phyloP scores from a whole-genome alignment of 495 filamentous ascomycete species.

The Penicillium daleae region DNA sequence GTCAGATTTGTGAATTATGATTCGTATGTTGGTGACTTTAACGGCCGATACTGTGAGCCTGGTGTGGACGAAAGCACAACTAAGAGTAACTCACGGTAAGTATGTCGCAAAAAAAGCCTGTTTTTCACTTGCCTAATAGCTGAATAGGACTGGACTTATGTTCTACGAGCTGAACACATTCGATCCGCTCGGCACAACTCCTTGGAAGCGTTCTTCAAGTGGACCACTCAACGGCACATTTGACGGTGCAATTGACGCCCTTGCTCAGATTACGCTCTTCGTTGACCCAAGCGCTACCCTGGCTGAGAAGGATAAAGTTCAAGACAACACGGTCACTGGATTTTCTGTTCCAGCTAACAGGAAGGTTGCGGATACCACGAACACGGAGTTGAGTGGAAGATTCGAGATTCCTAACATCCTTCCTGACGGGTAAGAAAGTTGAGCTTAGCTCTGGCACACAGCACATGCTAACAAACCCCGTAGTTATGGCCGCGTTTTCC shows the following conservation, averaged over 20 bases:
- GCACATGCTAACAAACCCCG: not conserved
- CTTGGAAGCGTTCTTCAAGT: constrained; percentile 10
- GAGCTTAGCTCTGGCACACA: not conserved
- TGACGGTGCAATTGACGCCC: not conserved
- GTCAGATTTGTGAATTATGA: constrained; percentile 11
- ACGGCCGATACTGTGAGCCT: constrained; percentile 9
- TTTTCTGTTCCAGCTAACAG: too few species aligned
- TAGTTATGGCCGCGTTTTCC: not conserved
- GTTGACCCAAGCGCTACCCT: not conserved
- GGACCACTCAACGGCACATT: not conserved
- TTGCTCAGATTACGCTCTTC: not conserved
- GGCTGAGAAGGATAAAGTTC: not conserved
- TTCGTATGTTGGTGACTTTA: constrained; percentile 6
- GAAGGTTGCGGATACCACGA: too few species aligned
- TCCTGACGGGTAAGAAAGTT: not conserved
- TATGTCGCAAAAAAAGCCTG: not conserved
- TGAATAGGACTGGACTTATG: not conserved
- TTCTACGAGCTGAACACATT: constrained; percentile 9
- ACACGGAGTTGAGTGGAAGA: too few species aligned
- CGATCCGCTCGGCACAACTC: constrained; percentile 10
- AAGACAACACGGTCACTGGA: too few species aligned
- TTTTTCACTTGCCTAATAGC: too few species aligned
- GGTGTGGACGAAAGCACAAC: not conserved
- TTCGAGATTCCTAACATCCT: not conserved
- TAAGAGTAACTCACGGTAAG: not conserved